Percentiles rank a stretch among this genome's conserved stretches.
Evolutionary conservation across 2,329 filamentous ascomycete genomes (phyloP).

Genomic region (Colletotrichum plurivorum): DNA sequence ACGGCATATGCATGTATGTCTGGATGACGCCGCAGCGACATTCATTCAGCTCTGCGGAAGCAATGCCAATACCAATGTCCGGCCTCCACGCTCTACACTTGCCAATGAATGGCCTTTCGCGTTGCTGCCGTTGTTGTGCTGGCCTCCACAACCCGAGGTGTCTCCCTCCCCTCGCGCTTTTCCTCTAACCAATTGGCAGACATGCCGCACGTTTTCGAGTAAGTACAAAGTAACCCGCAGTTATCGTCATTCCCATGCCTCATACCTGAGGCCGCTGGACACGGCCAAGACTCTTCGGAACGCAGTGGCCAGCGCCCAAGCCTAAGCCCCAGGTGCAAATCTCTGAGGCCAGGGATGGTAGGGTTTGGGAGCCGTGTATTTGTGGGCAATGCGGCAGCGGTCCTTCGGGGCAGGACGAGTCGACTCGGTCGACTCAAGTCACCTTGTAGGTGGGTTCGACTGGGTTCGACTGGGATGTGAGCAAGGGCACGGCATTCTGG

Average conservation of each 20-base stretch:
- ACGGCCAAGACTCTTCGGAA: conserved; percentile 32
- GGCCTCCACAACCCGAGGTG: neutral
- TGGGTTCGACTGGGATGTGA: conserved; percentile 17
- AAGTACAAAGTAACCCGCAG: neutral
- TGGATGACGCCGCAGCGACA: too few relatives aligned
- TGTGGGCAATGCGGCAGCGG: conserved; percentile 22
- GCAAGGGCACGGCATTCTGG: conserved; percentile 12
- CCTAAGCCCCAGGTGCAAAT: conserved; percentile 18
- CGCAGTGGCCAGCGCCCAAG: conserved; percentile 27
- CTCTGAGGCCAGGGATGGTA: conserved; percentile 15
- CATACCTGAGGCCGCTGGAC: conserved; percentile 1
- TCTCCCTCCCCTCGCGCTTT: neutral
- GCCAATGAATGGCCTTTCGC: too few relatives aligned
- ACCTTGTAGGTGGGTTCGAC: conserved; percentile 6
- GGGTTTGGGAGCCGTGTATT: conserved; percentile 14
- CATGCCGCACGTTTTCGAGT: neutral
- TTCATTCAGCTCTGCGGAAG: too few relatives aligned
- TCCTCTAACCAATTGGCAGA: neutral
- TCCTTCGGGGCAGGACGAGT: conserved; percentile 15
- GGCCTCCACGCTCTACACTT: too few relatives aligned
- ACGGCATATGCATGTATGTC: too few relatives aligned
- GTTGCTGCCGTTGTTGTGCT: neutral
- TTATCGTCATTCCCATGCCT: conserved; percentile 2
- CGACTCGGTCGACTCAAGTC: conserved; percentile 15
- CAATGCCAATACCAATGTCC: too few relatives aligned